phyloP scores from a whole-genome alignment of 345 rosid genomes.

The Salix udensis region DNA sequence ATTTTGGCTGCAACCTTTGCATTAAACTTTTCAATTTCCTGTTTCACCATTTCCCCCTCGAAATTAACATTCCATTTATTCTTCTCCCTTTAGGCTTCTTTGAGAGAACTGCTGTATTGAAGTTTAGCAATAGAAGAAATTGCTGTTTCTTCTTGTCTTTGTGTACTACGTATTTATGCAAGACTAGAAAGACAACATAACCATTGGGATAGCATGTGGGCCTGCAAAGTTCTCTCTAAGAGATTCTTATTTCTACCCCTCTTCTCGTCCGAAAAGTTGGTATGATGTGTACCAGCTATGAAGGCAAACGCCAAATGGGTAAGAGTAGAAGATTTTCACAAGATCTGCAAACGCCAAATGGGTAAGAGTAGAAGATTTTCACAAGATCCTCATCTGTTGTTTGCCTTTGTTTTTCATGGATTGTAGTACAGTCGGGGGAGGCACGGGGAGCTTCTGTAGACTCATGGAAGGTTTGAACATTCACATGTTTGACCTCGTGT shows the following conservation, averaged over 20 bases:
- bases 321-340: not conserved
- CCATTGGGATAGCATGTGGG: not conserved
- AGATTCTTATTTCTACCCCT: too few relatives aligned
- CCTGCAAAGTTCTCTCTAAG: too few relatives aligned
- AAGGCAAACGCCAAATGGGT: not conserved
- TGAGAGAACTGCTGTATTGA: slow-evolving; percentile 16
- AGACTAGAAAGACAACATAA: not conserved
- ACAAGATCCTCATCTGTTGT: not conserved
- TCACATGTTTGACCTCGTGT: not conserved
- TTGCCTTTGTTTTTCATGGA: not conserved
- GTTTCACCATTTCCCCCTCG: slow-evolving; percentile 1
- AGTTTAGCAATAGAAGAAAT: slow-evolving; percentile 18
- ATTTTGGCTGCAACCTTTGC: slow-evolving; percentile 34
- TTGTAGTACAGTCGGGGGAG: not conserved
- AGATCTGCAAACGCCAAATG: not conserved
- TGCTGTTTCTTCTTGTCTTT: slow-evolving; percentile 5
- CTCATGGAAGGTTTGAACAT: not conserved
- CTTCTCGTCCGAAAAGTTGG: not conserved
- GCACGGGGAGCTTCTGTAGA: not conserved
- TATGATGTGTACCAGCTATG: not conserved
- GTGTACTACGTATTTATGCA: not conserved
- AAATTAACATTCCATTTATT: slow-evolving; percentile 47
- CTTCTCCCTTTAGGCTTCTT: slow-evolving; percentile 6
- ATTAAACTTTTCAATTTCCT: not conserved
- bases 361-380: not conserved